Evolutionary conservation across 176 grass and related monocot genomes (phyloP), one percentile per base, ranked within the genome.

Genomic region (Tuctoria greenei): DNA sequence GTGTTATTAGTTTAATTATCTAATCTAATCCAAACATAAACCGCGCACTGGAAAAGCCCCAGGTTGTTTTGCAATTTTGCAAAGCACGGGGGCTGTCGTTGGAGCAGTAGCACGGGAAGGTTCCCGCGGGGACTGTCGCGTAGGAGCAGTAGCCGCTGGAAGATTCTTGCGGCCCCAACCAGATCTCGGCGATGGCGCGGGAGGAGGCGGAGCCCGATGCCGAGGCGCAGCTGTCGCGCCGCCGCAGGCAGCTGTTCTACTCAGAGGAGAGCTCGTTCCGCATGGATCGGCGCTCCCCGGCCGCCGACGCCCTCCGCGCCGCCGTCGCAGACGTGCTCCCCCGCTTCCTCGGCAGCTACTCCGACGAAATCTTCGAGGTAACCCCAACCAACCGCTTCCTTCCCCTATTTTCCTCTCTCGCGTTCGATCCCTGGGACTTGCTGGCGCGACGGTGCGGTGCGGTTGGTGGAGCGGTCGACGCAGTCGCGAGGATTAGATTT

Each of bases 331-430:
- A 72, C 34, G 81, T 84, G 86, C 90, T 92, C n/a, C 71, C 81
- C 61, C 75, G 84, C 54, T 92, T 89, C 83, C 83, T 92, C 62
- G 86, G 76, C 69, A 69, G 2, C 80, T 89, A 89, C 83, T 60
- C 83, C 44, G 90, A 92, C 76, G 72, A 92, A 17, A 82, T 51
- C 66, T 80, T 92, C 61, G 76, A 55, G 83, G 90, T 92, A 86
- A 56, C 31, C 55, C 11, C 4, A 1, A 0, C 31, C 6, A 42
- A 17, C 16, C 39, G 9, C 4, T 18, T 16, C 14, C 61, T 34
- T 4, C 38, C n/a, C 4, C 42, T 28, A 31, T 5, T 46, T 7
- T 11, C 61, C 43, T 35, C 52, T 25, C 54, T 21, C 24, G 41
- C 52, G 54, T 35, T 42, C 34, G 57, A 52, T 14, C 54, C 70